phyloP scores from a whole-genome alignment of 495 filamentous ascomycete genomes.

The Jackrogersella minutella region DNA sequence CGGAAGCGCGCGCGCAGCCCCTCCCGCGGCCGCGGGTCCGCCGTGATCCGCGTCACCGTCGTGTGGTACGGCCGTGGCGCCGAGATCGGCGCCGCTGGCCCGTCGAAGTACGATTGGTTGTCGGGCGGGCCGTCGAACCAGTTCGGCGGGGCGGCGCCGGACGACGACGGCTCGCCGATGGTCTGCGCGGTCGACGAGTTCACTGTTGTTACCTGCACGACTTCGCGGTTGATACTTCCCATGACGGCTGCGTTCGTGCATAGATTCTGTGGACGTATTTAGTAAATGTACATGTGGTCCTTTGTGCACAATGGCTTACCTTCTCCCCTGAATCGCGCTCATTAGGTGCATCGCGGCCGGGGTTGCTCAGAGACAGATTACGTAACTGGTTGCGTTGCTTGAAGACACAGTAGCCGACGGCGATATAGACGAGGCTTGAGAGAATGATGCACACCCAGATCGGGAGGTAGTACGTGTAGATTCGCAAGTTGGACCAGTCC shows the following conservation, averaged over 20 bases:
- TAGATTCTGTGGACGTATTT: constrained; percentile 26
- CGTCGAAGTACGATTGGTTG: constrained; percentile 26
- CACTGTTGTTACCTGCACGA: constrained; percentile 44
- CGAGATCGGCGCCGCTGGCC: constrained; percentile 4
- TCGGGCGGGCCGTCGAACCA: constrained; percentile 43
- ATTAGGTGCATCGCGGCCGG: constrained; percentile 24
- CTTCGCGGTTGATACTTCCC: constrained; percentile 44
- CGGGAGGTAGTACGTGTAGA: constrained; percentile 81
- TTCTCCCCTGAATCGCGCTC: constrained; percentile 52
- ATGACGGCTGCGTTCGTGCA: constrained; percentile 44
- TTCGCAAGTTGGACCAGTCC: constrained; percentile 73
- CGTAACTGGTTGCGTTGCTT: constrained; percentile 63
- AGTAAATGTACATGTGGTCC: neutral
- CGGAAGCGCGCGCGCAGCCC: constrained; percentile 12
- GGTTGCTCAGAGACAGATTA: constrained; percentile 55
- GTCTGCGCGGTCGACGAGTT: constrained; percentile 38
- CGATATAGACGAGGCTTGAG: constrained; percentile 74
- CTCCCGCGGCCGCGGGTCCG: constrained; percentile 32
- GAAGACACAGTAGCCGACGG: constrained; percentile 75
- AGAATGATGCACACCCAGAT: constrained; percentile 82
- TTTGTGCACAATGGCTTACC: constrained; percentile 33
- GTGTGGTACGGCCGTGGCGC: constrained; percentile 33
- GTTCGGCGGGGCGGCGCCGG: constrained; percentile 24
- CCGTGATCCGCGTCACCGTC: constrained; percentile 36
- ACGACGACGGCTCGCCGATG: constrained; percentile 17